Evolutionary conservation across 129 eudicot species (phyloP), one percentile per base, ranked within the genome.

Genomic region (Ambrosia artemisiifolia): DNA sequence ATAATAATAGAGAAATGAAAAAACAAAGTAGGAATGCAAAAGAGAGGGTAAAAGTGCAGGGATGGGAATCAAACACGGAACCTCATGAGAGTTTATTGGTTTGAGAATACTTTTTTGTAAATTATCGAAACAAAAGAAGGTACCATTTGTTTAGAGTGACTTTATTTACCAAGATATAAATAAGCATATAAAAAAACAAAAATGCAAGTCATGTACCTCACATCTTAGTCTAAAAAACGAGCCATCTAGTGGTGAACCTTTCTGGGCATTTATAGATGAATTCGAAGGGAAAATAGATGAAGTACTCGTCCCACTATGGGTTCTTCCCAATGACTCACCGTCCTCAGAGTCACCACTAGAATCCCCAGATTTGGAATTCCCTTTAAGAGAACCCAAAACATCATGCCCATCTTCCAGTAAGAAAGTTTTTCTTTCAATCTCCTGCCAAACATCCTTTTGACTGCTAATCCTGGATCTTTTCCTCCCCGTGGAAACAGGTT

Each of bases 201-300:
- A 64, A 28, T 30, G 50, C 24, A 56, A 66, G 13, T 67, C 44
- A 33, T 20, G 28, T 90, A 95, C 99, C 97, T 95, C 97, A 76
- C 96, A 95, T 88, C 88, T 86, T 83, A 95, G 79, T 79, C 82
- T 91, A 70, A 88, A 86, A 95, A 84, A 95, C 0, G 97, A 74
- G 82, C 88, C 88, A 71, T 82, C 85, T 35, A 84, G 75, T 17
- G 85, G 65, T 33, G 94, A 79, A 76, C 6, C 35, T 67, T 83
- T 85, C 48, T 77, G 83, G 60, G 85, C 43, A 79, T 80, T 86
- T 24, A 70, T 71, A 43, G 89, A 54, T 65, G 79, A 77, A 56
- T 81, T 42, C 32, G 65, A 74, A 54, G 84, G 81, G 48, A 82
- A 18, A 56, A 85, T 82, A 69, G 94, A 88, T 53, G 97, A 81